Conservation (phyloP, 2,329 filamentous ascomycete species). For the Exserohilum turcica region DNA sequence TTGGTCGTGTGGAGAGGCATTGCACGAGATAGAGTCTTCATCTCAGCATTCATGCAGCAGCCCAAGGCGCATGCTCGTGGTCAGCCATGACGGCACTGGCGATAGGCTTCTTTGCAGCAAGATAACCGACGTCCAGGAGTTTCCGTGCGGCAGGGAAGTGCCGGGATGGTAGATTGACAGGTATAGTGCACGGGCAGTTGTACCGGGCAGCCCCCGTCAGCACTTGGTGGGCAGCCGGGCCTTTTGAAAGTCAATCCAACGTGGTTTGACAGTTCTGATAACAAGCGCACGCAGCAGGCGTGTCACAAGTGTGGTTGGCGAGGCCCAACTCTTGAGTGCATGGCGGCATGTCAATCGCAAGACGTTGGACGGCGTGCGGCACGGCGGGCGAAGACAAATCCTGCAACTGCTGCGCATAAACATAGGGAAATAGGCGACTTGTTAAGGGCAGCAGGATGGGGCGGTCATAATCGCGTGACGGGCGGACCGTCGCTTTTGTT, state of each 20-base stretch:
- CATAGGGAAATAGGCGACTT: slow-evolving; percentile 8
- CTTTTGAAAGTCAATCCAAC: background rate
- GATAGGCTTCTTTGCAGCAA: slow-evolving; percentile 5
- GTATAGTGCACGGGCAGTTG: background rate
- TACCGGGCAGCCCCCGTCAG: slow-evolving; percentile 1
- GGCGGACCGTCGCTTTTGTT: slow-evolving; percentile 18
- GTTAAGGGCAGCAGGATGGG: slow-evolving; percentile 15
- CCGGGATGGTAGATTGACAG: background rate
- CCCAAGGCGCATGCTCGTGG: background rate
- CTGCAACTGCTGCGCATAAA: slow-evolving; percentile 16
- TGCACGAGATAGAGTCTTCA: background rate
- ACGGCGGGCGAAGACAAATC: slow-evolving; percentile 2
- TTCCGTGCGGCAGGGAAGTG: background rate
- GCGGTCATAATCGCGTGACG: slow-evolving; percentile 3
- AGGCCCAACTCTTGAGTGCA: background rate
- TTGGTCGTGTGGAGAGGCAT: background rate
- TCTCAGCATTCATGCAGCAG: background rate
- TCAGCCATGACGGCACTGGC: background rate
- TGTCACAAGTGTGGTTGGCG: background rate
- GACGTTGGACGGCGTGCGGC: slow-evolving; percentile 2
- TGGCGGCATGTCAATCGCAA: background rate
- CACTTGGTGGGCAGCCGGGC: background rate
- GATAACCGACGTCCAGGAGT: background rate
- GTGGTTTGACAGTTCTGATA: background rate
- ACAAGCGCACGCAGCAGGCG: slow-evolving; percentile 1